Percentiles rank a stretch among this genome's conserved stretches.
phyloP scores from a whole-genome alignment of 805 yeast genomes.

The Teunomyces cretensis region DNA sequence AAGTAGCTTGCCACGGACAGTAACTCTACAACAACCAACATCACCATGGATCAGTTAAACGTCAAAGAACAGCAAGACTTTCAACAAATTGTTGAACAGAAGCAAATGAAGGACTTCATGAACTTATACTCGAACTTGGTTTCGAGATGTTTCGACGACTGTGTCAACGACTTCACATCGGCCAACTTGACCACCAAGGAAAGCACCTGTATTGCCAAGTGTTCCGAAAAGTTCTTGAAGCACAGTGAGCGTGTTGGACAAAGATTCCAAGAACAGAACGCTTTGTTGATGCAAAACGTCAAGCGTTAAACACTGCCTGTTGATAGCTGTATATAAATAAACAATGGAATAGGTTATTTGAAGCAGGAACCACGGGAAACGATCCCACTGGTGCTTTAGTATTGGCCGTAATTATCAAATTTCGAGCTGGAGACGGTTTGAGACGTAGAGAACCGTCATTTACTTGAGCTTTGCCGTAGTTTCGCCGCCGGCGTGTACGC shows the following conservation, averaged over 20 bases:
- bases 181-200: slow-evolving; percentile 83
- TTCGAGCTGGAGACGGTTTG: no score
- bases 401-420: no score
- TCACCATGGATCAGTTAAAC: slow-evolving; percentile 88
- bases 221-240: slow-evolving; percentile 96
- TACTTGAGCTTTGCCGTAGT: no score
- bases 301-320: slow-evolving; percentile 5
- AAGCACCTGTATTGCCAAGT: slow-evolving; percentile 79
- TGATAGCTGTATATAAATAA: neutral
- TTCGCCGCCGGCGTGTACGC: neutral
- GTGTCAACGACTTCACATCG: slow-evolving; percentile 98
- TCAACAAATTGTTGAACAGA: slow-evolving; percentile 91
- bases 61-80: slow-evolving; percentile 95
- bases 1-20: neutral
- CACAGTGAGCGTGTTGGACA: slow-evolving; percentile 98
- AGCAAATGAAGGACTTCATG: slow-evolving; percentile 99
- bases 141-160: slow-evolving; percentile 94
- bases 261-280: slow-evolving; percentile 98
- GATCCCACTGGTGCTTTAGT: no score
- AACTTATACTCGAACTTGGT: slow-evolving; percentile 91
- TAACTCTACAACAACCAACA: neutral
- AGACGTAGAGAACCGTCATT: no score
- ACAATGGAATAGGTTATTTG: neutral
- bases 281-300: slow-evolving; percentile 70
- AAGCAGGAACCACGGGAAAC: no score